A percentile compares a stretch with the other conserved stretches of the same genome.
Evolutionary conservation across 345 rosid genomes (phyloP).

Genomic region (Eucalyptus viminalis): DNA sequence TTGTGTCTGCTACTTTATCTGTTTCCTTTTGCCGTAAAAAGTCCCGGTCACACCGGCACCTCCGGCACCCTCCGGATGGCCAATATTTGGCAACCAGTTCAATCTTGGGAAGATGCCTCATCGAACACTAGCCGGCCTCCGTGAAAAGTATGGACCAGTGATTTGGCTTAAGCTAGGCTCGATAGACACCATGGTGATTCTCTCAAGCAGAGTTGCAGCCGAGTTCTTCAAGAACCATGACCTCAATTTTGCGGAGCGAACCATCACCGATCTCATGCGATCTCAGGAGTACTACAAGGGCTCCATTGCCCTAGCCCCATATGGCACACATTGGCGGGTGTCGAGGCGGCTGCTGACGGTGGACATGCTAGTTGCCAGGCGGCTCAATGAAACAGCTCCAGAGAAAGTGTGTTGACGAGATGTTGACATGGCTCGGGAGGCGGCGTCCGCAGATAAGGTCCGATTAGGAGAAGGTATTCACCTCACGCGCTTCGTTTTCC

Average conservation of each 20-base stretch:
- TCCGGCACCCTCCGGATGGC: constrained; percentile 58
- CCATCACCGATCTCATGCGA: background rate
- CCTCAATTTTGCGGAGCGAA: too few relatives aligned
- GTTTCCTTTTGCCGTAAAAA: too few relatives aligned
- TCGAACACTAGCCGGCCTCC: too few relatives aligned
- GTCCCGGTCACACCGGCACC: background rate
- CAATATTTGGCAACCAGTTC: constrained; percentile 33
- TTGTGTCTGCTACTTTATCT: too few relatives aligned
- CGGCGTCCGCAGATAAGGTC: fast-evolving
- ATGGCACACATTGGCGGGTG: constrained; percentile 42
- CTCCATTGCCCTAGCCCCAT: constrained; percentile 33
- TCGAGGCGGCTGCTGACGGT: constrained; percentile 21
- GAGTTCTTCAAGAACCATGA: too few relatives aligned
- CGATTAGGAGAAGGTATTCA: too few relatives aligned
- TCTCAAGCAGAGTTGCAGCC: too few relatives aligned
- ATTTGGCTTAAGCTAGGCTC: too few relatives aligned
- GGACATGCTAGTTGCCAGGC: constrained; percentile 25
- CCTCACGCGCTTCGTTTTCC: too few relatives aligned
- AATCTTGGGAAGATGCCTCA: constrained; percentile 8
- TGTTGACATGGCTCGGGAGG: too few relatives aligned
- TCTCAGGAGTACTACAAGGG: constrained; percentile 19
- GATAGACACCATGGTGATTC: too few relatives aligned
- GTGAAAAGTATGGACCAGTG: too few relatives aligned
- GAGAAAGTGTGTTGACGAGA: constrained; percentile 1
- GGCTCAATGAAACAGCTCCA: constrained; percentile 17